A percentile compares a stretch with the other conserved stretches of the same genome.
phyloP scores from a whole-genome alignment of 1,139 yeast genomes.

The Scheffersomyces titani region DNA sequence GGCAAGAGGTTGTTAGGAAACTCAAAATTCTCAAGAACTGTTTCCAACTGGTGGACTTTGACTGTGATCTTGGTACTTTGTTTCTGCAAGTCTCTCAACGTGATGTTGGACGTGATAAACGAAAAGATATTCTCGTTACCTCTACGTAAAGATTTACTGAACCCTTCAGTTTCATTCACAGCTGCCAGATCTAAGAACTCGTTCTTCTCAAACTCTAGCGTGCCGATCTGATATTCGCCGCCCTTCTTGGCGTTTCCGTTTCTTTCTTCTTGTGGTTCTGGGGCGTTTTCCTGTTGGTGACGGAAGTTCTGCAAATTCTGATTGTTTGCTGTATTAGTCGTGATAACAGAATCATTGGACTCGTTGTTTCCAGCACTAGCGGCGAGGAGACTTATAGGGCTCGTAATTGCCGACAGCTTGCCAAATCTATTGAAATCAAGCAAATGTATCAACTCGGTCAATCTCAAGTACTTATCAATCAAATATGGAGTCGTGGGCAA shows the following conservation, averaged over 20 bases:
- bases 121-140: constrained; percentile 48
- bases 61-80: constrained; percentile 42
- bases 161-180: constrained; percentile 51
- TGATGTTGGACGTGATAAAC: constrained; percentile 46
- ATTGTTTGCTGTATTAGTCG: constrained; percentile 4
- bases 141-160: constrained; percentile 48
- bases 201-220: constrained; percentile 55
- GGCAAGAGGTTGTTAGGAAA: constrained; percentile 33
- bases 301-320: neutral
- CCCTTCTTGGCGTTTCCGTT: constrained; percentile 20
- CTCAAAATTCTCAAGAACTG: constrained; percentile 39
- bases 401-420: constrained; percentile 1
- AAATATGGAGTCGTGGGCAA: constrained; percentile 68
- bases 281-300: neutral
- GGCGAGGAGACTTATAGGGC: constrained; percentile 6
- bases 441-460: constrained; percentile 58
- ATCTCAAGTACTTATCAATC: constrained; percentile 64
- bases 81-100: constrained; percentile 48
- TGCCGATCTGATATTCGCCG: constrained; percentile 48
- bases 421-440: constrained; percentile 24
- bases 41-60: constrained; percentile 37
- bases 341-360: constrained; percentile 10
- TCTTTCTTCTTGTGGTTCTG: constrained; percentile 9
- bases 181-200: constrained; percentile 49
- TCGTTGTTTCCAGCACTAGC: constrained; percentile 8